These are phyloP conservation scores for Wilhelminamyces savonicus DNA, from an alignment of 805 yeast species.

Conservation along the genomic window DNA sequence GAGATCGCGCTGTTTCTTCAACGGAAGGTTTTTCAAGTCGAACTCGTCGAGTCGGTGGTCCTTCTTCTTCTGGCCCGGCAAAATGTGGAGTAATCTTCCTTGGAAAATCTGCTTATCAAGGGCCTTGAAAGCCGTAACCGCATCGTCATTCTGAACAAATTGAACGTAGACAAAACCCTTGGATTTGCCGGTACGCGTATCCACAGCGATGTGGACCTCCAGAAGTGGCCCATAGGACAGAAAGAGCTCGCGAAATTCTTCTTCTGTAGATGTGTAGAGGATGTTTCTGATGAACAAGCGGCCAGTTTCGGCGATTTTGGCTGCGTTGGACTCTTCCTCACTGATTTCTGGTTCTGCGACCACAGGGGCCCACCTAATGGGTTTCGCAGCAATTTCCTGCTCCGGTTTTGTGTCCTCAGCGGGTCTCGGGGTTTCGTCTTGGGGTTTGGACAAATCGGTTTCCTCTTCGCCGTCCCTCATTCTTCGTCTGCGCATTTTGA, in stretches of 20 bases:
- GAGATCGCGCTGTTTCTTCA: constrained; percentile 84
- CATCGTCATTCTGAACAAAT: constrained; percentile 63
- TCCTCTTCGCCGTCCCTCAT: constrained; percentile 39
- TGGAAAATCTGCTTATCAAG: constrained; percentile 89
- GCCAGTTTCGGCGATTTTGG: constrained; percentile 60
- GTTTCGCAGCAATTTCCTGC: constrained; percentile 1
- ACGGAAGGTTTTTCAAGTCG: constrained; percentile 83
- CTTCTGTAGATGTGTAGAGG: constrained; percentile 70
- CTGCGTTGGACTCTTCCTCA: constrained; percentile 40
- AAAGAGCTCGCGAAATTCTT: constrained; percentile 66
- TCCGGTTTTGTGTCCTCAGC: constrained; percentile 4
- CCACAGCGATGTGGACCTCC: constrained; percentile 91
- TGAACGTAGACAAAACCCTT: constrained; percentile 90
- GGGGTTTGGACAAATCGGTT: constrained; percentile 2
- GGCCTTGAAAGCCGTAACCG: constrained; percentile 64
- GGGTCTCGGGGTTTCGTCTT: constrained; percentile 3
- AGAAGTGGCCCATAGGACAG: constrained; percentile 62
- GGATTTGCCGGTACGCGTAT: constrained; percentile 81
- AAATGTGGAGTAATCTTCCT: constrained; percentile 84
- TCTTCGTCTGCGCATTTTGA: constrained; percentile 65
- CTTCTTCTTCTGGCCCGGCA: constrained; percentile 80
- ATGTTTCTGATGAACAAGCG: constrained; percentile 87
- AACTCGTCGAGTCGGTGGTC: constrained; percentile 84
- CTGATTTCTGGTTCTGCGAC: constrained; percentile 6
- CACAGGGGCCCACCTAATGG: constrained; percentile 1